These are phyloP conservation scores for Curvularia verruculosa DNA, from an alignment of 2,329 filamentous ascomycete species.

Conservation along the genomic window DNA sequence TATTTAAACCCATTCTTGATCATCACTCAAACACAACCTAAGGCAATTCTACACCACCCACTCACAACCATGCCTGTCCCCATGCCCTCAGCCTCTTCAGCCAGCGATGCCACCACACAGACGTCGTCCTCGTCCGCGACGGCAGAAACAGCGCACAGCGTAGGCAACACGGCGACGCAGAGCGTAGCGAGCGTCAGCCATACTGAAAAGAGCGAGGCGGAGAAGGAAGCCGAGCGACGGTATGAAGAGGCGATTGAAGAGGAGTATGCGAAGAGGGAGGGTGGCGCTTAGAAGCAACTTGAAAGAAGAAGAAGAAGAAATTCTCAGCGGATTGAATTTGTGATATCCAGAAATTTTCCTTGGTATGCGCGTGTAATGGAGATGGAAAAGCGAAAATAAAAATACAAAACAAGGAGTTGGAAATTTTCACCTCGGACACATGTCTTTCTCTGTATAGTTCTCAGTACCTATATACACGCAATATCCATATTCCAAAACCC, in stretches of 20 bases:
- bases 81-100: conserved; percentile 22
- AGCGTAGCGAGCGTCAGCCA: conserved; percentile 36
- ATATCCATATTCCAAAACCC: too few relatives aligned
- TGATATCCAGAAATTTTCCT: too few relatives aligned
- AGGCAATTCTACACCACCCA: neutral
- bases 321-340: too few relatives aligned
- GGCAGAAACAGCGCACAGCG: conserved; percentile 34
- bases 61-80: conserved; percentile 33
- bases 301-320: neutral
- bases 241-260: conserved; percentile 50
- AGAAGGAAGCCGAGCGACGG: conserved; percentile 42
- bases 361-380: too few relatives aligned
- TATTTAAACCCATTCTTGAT: too few relatives aligned
- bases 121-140: conserved; percentile 28
- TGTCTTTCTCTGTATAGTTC: too few relatives aligned
- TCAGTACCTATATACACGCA: too few relatives aligned
- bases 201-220: conserved; percentile 37
- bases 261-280: conserved; percentile 50
- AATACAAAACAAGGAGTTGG: too few relatives aligned
- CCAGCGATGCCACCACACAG: conserved; percentile 16
- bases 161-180: conserved; percentile 31
- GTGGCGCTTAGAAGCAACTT: conserved; percentile 36
- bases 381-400: too few relatives aligned
- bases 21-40: neutral
- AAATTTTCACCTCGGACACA: too few relatives aligned